Base-by-base conservation (phyloP, 768 basidiomycete genomes). In the Boletus fagicola region DNA sequence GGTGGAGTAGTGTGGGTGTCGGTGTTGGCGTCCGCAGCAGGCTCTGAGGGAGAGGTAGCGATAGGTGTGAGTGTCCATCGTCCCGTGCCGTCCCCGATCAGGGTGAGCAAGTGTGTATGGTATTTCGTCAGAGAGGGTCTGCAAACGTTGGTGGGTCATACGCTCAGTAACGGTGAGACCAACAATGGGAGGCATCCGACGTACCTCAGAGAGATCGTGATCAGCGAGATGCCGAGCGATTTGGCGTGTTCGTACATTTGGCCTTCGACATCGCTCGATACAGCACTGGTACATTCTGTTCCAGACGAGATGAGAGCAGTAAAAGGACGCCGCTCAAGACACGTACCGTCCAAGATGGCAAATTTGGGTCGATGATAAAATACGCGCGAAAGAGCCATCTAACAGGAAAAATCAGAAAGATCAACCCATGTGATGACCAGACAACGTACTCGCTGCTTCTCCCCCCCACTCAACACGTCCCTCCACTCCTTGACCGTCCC, bases 191-290 rank as follows among this genome's bases (percentile, higher is more conserved):
- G 33, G 36, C 5, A 10, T 2, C 20, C 8, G 24, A 70, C 81
- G 1, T 62, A 90, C 89, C 89, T 86, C 51, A 93, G 77, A 16
- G 94, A 94, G 50, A 98, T 92, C 4, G 94, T 98, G 56, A 98
- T 88, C 47, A 98, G 80, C 0, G 95, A 95, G 67, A 97, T 94
- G 1, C 88, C 93, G 13, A 92, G 77, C 33, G 85, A 80, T 72
- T 97, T 97, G 30, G 90, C 88, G 61, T 92, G 86, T 69, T 95
- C 90, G 75, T 98, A 98, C 92, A 98, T 94, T 61, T 84, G 78
- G 0, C 94, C 94, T 70, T 98, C 95, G 22, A 98, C 94, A 68
- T 98, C 96, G 60, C 90, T 92, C 13, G 93, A 95, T 11, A 98
- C 93, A 1, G 95, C 96, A 54, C 90, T 92, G 7, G 95, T 98